A percentile compares a stretch with the other conserved stretches of the same genome.
Conservation (phyloP, 2,329 filamentous ascomycete species). For the Stromatinia cepivora region DNA sequence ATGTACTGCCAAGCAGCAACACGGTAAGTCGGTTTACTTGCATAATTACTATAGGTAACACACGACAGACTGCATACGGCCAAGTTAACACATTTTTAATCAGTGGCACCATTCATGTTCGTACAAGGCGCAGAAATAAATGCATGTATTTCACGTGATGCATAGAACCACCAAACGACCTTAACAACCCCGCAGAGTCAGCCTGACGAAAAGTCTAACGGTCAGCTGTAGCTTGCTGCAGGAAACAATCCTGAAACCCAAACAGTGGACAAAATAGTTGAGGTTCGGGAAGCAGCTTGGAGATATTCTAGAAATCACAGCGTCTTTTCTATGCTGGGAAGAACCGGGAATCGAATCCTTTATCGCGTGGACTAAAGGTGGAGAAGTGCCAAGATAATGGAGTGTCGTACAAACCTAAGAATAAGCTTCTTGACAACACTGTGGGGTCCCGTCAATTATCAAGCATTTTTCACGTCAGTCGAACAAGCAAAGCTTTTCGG, state of each 20-base stretch:
- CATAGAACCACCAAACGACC: not conserved
- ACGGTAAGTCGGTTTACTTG: not conserved
- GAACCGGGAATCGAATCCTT: not conserved
- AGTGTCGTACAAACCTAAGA: not conserved
- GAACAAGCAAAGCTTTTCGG: not conserved
- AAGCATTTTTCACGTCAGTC: not conserved
- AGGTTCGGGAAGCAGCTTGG: not conserved
- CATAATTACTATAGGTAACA: not conserved
- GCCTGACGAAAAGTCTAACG: not conserved
- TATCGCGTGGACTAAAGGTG: not conserved
- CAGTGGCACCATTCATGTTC: not conserved
- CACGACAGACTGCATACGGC: not conserved
- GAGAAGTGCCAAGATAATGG: not conserved
- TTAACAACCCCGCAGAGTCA: not conserved
- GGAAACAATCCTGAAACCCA: not conserved
- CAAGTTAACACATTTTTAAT: not conserved
- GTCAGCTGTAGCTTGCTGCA: not conserved
- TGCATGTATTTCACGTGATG: not conserved
- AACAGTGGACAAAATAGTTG: not conserved
- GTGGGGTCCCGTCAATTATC: not conserved
- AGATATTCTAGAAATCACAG: not conserved
- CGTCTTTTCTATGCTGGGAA: too few relatives aligned
- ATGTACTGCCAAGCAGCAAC: constrained; percentile 8
- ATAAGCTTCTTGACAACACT: constrained; percentile 9
- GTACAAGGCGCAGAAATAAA: not conserved